Conservation (phyloP, 192 early-diverging fungal genomes). For the Linnemannia elongata region DNA sequence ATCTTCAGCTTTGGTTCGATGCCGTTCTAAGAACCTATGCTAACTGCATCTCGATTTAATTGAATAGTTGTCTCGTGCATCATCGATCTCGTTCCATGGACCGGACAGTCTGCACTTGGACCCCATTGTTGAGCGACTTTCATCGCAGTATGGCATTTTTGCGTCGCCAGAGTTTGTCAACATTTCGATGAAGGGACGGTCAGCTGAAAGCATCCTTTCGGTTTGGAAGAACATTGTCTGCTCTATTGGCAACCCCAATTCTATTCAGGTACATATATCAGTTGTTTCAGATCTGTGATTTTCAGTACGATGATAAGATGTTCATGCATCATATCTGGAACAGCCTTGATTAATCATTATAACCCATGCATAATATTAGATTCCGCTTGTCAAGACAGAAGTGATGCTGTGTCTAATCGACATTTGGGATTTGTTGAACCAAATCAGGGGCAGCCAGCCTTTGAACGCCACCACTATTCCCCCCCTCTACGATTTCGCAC, state of each 20-base stretch:
- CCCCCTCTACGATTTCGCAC: conserved; percentile 78
- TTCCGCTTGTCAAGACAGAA: conserved; percentile 71
- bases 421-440: conserved; percentile 75
- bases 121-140: conserved; percentile 61
- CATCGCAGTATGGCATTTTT: conserved; percentile 61
- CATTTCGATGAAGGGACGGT: conserved; percentile 60
- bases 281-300: neutral
- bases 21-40: neutral
- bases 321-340: neutral
- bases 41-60: neutral
- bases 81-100: conserved; percentile 53
- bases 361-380: conserved; percentile 33
- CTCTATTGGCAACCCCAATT: conserved; percentile 80
- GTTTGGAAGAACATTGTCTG: conserved; percentile 88
- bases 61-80: conserved; percentile 35
- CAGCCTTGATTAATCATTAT: neutral
- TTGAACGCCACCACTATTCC: conserved; percentile 63
- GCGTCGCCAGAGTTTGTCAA: conserved; percentile 71
- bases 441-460: conserved; percentile 46
- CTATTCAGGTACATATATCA: conserved; percentile 65
- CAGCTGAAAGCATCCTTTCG: conserved; percentile 54
- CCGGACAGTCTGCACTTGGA: conserved; percentile 54
- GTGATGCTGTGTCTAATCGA: conserved; percentile 75
- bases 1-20: neutral
- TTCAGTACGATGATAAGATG: neutral